A percentile compares a stretch with the other conserved stretches of the same genome.
These are phyloP conservation scores for Cystobasidium sp. DNA, from an alignment of 1,284 basidiomycete species.

Conservation along the genomic window DNA sequence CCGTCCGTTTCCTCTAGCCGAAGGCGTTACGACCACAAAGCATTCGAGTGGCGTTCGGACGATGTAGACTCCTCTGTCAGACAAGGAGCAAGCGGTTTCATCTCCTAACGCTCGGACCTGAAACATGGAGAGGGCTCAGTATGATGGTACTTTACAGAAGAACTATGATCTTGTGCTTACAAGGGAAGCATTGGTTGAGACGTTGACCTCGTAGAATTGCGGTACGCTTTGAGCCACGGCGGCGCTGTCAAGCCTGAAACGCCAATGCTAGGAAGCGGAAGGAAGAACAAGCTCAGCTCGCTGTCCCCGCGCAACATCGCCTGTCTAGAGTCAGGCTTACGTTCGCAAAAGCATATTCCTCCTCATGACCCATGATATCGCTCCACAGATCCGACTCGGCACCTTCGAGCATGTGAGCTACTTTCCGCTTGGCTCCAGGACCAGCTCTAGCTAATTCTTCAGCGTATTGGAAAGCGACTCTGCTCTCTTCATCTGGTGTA, in stretches of 20 bases:
- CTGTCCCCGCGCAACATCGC: neutral
- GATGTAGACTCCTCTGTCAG: conserved; percentile 6
- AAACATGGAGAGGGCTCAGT: neutral
- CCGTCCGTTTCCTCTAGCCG: neutral
- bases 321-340: conserved; percentile 4
- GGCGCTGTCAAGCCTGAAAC: conserved; percentile 2
- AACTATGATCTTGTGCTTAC: too few relatives aligned
- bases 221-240: neutral
- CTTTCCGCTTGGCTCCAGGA: conserved; percentile 29
- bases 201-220: neutral
- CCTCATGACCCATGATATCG: conserved; percentile 49
- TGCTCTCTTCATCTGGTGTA: conserved; percentile 46
- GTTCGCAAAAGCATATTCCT: conserved; percentile 48
- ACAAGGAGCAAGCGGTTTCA: neutral
- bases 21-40: conserved; percentile 37
- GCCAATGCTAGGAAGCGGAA: conserved; percentile 10
- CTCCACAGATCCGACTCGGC: conserved; percentile 51
- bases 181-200: too few relatives aligned
- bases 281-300: conserved; percentile 2
- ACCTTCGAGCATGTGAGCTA: conserved; percentile 53
- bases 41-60: conserved; percentile 30
- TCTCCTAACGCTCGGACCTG: conserved; percentile 15
- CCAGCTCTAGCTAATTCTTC: conserved; percentile 45
- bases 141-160: too few relatives aligned
- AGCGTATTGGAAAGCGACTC: conserved; percentile 49